A percentile compares a stretch with the other conserved stretches of the same genome.
Evolutionary conservation across 805 yeast genomes (phyloP).

Genomic region (Lipomyces oligophaga): DNA sequence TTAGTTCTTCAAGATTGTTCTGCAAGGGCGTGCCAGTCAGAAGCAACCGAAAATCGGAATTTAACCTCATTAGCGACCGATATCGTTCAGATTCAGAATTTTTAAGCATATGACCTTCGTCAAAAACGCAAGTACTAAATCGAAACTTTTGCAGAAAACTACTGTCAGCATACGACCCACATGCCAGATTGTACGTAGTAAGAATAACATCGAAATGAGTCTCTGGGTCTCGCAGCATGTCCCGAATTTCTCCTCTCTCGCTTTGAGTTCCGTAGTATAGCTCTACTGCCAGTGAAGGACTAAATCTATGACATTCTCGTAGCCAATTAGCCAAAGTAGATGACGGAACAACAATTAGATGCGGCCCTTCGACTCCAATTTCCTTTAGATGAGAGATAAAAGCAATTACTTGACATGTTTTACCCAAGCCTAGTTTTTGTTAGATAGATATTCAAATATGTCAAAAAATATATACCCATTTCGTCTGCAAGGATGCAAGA

Average conservation of each 20-base stretch:
- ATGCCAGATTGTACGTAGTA: constrained; percentile 88
- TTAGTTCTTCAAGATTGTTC: constrained; percentile 83
- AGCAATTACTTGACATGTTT: constrained; percentile 93
- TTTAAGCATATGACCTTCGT: constrained; percentile 96
- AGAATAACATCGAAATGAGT: constrained; percentile 78
- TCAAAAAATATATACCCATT: constrained; percentile 70
- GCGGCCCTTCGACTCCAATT: constrained; percentile 68
- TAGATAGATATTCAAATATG: not conserved
- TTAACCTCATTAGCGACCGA: constrained; percentile 74
- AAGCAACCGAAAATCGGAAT: constrained; percentile 77
- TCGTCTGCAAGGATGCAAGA: constrained; percentile 97
- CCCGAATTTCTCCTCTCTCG: constrained; percentile 82
- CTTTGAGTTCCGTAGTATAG: constrained; percentile 89
- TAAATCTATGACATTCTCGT: constrained; percentile 84
- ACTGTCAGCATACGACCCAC: constrained; percentile 78
- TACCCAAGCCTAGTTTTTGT: constrained; percentile 54
- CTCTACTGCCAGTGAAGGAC: constrained; percentile 74
- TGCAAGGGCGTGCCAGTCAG: constrained; percentile 97
- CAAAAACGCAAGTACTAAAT: constrained; percentile 88
- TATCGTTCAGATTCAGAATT: constrained; percentile 87
- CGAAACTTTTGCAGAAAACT: constrained; percentile 67
- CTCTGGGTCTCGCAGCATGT: constrained; percentile 52
- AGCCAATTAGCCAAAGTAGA: constrained; percentile 97
- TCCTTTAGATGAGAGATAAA: constrained; percentile 83
- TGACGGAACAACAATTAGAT: constrained; percentile 90